Conservation (phyloP, 805 yeast species). For the Metahyphopichia silvanorum region DNA sequence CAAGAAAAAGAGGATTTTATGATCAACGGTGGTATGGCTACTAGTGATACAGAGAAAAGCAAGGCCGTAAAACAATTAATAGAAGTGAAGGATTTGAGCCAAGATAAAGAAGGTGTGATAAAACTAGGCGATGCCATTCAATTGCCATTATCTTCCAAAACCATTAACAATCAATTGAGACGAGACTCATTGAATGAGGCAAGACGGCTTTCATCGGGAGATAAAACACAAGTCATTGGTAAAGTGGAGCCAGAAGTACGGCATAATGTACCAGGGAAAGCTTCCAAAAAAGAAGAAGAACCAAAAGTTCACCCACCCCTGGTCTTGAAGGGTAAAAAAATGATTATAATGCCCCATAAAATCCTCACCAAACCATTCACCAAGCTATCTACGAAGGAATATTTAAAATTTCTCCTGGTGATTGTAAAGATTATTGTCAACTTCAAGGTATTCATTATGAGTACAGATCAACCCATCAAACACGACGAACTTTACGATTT, state of each 20-base stretch:
- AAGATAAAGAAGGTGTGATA: slow-evolving; percentile 20
- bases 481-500: slow-evolving; percentile 11
- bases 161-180: slow-evolving; percentile 23
- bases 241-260: neutral
- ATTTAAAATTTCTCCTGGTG: slow-evolving; percentile 30
- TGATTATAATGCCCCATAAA: slow-evolving; percentile 39
- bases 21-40: slow-evolving; percentile 12
- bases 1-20: slow-evolving; percentile 30
- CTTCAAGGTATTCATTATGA: slow-evolving; percentile 26
- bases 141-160: slow-evolving; percentile 26
- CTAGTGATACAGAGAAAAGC: slow-evolving; percentile 5
- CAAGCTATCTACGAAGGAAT: slow-evolving; percentile 34
- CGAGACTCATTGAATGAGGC: slow-evolving; percentile 10
- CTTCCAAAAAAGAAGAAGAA: too few relatives aligned
- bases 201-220: slow-evolving; percentile 13
- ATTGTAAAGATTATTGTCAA: slow-evolving; percentile 36
- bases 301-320: too few relatives aligned
- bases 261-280: neutral
- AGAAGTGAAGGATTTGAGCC: slow-evolving; percentile 2
- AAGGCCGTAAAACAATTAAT: slow-evolving; percentile 8
- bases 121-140: slow-evolving; percentile 27
- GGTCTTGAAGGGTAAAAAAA: slow-evolving; percentile 15
- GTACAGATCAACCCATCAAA: neutral
- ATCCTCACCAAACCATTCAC: slow-evolving; percentile 40
- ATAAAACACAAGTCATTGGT: neutral